These are phyloP conservation scores for Aspergillus fijiensis DNA, from an alignment of 2,329 filamentous ascomycete species.

Conservation along the genomic window DNA sequence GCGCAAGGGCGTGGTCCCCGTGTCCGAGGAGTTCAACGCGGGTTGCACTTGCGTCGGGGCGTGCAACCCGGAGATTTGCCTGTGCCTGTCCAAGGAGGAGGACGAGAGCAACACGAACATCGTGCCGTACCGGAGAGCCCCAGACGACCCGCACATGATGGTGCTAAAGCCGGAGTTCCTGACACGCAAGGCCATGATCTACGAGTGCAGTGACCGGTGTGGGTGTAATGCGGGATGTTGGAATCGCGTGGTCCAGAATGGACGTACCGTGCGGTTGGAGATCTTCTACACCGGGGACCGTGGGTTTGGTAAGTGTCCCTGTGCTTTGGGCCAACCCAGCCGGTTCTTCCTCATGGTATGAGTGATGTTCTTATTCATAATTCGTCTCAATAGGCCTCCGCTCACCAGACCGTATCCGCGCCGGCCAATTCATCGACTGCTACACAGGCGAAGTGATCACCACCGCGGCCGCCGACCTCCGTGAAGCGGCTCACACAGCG, in stretches of 20 bases:
- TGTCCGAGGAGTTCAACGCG: conserved; percentile 30
- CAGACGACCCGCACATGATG: conserved; percentile 17
- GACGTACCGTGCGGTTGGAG: conserved; percentile 41
- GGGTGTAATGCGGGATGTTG: conserved; percentile 37
- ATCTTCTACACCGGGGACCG: conserved; percentile 45
- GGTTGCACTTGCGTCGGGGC: conserved; percentile 33
- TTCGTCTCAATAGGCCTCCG: conserved; percentile 36
- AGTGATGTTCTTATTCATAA: conserved; percentile 6
- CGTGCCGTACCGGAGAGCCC: conserved; percentile 29
- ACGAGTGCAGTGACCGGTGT: conserved; percentile 44
- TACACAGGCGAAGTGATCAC: conserved; percentile 49
- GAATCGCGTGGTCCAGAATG: conserved; percentile 45
- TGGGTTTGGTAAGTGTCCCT: conserved; percentile 39
- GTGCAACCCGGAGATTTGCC: conserved; percentile 30
- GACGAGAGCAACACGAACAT: conserved; percentile 29
- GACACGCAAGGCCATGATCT: conserved; percentile 36
- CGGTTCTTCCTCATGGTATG: neutral
- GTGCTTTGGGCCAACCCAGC: no score
- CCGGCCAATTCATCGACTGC: conserved; percentile 47
- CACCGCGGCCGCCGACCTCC: conserved; percentile 34
- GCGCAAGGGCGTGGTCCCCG: conserved; percentile 30
- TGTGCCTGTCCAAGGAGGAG: conserved; percentile 33
- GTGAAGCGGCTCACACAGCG: conserved; percentile 34
- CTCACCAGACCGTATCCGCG: conserved; percentile 36
- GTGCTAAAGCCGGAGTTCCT: conserved; percentile 35